A percentile compares a stretch with the other conserved stretches of the same genome.
Conservation (phyloP, 179 eudicot genomes). For the Heliamphora ciliata region DNA sequence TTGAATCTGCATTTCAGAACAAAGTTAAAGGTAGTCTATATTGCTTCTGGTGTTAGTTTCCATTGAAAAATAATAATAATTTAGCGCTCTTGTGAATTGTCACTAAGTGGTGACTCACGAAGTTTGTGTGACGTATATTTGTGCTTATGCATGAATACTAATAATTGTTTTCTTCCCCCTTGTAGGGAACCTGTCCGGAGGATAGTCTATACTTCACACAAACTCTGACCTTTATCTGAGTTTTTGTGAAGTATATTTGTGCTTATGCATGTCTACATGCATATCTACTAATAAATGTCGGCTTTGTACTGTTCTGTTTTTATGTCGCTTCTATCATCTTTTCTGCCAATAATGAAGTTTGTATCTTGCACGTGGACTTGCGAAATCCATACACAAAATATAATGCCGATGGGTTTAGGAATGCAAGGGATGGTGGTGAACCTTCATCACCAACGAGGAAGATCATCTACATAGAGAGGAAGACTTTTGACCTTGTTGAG, state of each 20-base stretch:
- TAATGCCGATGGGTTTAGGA: too few species aligned
- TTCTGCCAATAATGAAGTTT: neutral
- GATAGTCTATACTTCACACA: too few species aligned
- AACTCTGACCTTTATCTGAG: neutral
- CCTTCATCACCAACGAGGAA: too few species aligned
- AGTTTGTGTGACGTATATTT: neutral
- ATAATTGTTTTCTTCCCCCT: too few species aligned
- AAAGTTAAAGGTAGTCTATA: neutral
- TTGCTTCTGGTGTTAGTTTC: slow-evolving; percentile 5
- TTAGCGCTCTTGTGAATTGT: neutral
- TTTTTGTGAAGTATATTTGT: neutral
- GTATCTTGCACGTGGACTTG: neutral
- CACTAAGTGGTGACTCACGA: neutral
- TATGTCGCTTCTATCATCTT: neutral
- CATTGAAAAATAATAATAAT: neutral
- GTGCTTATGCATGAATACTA: neutral
- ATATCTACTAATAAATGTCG: neutral
- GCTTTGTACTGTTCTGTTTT: neutral
- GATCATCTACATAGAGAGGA: too few species aligned
- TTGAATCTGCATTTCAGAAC: neutral
- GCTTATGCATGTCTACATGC: neutral
- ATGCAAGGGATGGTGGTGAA: too few species aligned
- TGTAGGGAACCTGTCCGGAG: too few species aligned
- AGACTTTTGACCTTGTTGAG: too few species aligned
- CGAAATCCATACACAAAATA: too few species aligned